These are phyloP conservation scores for Sideroxylon spinosum DNA, from an alignment of 179 eudicot species.

Conservation along the genomic window DNA sequence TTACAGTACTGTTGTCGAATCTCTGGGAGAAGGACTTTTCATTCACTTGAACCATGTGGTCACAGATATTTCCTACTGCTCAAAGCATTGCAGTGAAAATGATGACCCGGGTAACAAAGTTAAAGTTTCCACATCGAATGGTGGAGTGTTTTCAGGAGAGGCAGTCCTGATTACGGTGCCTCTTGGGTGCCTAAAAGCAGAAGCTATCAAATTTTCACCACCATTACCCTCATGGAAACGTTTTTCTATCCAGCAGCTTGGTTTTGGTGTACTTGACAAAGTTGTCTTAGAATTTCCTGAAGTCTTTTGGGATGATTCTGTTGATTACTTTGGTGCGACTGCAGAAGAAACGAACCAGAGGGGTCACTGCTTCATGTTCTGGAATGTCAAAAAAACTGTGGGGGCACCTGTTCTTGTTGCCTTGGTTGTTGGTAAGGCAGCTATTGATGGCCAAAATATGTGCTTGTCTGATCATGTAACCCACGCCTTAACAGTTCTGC, in stretches of 20 bases:
- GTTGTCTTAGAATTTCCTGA: conserved; percentile 81
- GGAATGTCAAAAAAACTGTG: conserved; percentile 93
- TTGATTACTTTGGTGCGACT: conserved; percentile 99
- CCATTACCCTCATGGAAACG: conserved; percentile 85
- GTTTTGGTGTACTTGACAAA: conserved; percentile 95
- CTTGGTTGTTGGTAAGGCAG: conserved; percentile 95
- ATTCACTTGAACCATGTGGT: conserved; percentile 78
- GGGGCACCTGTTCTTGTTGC: conserved; percentile 98
- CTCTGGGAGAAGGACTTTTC: conserved; percentile 69
- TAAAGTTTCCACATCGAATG: conserved; percentile 66
- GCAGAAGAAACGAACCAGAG: conserved; percentile 71
- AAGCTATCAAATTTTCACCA: conserved; percentile 73
- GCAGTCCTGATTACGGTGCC: conserved; percentile 88
- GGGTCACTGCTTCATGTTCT: conserved; percentile 96
- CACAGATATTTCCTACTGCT: conserved; percentile 55
- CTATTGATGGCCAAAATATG: conserved; percentile 66
- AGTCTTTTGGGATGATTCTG: conserved; percentile 93
- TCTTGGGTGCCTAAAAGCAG: conserved; percentile 88
- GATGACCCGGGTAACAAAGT: conserved; percentile 44
- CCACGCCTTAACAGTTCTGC: conserved; percentile 74
- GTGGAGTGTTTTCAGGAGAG: conserved; percentile 65
- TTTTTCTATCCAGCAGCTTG: conserved; percentile 80
- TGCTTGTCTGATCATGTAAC: conserved; percentile 62
- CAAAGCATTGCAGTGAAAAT: conserved; percentile 23
- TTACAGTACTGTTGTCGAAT: conserved; percentile 81